Percentiles rank a stretch among this genome's conserved stretches.
These are phyloP conservation scores for Zymoseptoria pseudotritici DNA, from an alignment of 2,329 filamentous ascomycete species.

Conservation along the genomic window DNA sequence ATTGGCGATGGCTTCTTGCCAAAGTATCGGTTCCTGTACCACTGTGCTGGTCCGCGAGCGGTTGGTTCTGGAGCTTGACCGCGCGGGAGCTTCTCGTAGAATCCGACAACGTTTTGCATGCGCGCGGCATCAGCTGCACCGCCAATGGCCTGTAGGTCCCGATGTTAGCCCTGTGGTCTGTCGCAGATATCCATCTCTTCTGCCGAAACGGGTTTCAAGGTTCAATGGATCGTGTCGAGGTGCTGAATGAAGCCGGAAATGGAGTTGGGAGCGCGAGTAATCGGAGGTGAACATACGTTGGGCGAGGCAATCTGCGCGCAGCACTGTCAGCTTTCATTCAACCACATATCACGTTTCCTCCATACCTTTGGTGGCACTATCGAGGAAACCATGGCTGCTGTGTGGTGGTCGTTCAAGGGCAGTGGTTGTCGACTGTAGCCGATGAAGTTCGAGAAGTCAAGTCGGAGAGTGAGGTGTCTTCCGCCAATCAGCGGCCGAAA, in stretches of 20 bases:
- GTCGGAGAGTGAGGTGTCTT: neutral
- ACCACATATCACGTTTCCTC: constrained; percentile 4
- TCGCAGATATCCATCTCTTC: neutral
- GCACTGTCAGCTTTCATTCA: constrained; percentile 31
- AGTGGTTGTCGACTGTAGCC: constrained; percentile 13
- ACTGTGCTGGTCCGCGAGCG: constrained; percentile 72
- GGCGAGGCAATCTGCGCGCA: constrained; percentile 66
- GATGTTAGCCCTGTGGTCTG: constrained; percentile 14
- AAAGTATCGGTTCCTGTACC: constrained; percentile 85
- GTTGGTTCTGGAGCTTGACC: constrained; percentile 79
- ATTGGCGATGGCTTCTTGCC: constrained; percentile 83
- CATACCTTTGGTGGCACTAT: constrained; percentile 97
- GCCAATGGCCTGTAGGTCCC: constrained; percentile 70
- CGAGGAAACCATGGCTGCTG: constrained; percentile 57
- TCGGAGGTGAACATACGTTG: constrained; percentile 54
- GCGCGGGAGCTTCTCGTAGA: constrained; percentile 97
- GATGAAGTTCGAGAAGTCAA: constrained; percentile 8
- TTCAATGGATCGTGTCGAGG: neutral
- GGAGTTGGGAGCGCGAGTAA: constrained; percentile 1
- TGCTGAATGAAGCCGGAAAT: constrained; percentile 1
- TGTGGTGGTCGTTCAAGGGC: neutral
- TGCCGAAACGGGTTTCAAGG: neutral
- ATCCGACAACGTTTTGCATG: constrained; percentile 96
- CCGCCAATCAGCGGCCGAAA: neutral
- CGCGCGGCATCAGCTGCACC: constrained; percentile 90